Evolutionary conservation across 2,329 filamentous ascomycete genomes (phyloP), one percentile per base, ranked within the genome.

Genomic region (Rachicladosporium sp.): DNA sequence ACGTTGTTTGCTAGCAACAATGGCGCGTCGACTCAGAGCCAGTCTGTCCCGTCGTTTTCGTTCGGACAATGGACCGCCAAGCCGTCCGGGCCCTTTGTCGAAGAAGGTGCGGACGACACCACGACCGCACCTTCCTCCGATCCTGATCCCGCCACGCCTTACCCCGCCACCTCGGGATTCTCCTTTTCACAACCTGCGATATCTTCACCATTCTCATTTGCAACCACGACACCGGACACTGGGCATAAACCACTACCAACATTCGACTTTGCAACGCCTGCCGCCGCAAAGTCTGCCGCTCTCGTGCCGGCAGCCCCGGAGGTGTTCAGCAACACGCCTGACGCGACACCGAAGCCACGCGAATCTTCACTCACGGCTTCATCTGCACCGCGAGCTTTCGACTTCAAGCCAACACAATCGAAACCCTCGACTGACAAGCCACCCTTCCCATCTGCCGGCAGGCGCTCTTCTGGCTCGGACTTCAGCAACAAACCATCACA

Each of bases 401-500:
- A 19, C 15, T 19, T 19, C 15, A 19, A 19, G 15, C 15, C 15
- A 19, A 19, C 15, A 19, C 15, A 19, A 19, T 5, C 15, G 15
- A 19, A 19, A 5, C 15, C 5, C 15, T 19, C 32, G 6, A 7
- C 19, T n/a, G 29, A 29, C 36, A 38, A 42, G 19, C 38, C 43
- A 30, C 45, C 46, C 6, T 38, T 43, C 4, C 43, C 48, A 29
- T 40, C 38, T 4, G 19, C 36, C 6, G 29, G 36, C 6, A 31
- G 38, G 32, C 33, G 38, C 9, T 40, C 38, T 19, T 19, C 15
- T 12, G 15, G 15, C 4, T 36, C 32, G 5, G 38, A 41, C 12
- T 33, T 36, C 10, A 33, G 36, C 38, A 41, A 35, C 23, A 23
- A 31, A 10, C 38, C 38, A 10, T 30, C 38, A 11, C 33, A 41